phyloP scores from a whole-genome alignment of 495 filamentous ascomycete genomes.

The Mytilinidion resinicola region DNA sequence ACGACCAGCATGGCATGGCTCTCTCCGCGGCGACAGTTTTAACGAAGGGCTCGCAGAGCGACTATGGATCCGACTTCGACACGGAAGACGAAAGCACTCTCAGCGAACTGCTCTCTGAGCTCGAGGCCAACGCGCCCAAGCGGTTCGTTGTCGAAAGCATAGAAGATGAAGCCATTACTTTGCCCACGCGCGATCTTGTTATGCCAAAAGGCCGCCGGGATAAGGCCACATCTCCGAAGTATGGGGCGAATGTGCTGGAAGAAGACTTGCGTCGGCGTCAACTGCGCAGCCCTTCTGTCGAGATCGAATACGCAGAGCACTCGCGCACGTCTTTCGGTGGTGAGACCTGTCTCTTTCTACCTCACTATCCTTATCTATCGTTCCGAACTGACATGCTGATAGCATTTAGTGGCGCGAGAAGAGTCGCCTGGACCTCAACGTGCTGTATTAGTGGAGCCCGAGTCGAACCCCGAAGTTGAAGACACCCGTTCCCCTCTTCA shows the following conservation, averaged over 20 bases:
- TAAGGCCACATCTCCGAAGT: background rate
- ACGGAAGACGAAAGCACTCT: conserved; percentile 24
- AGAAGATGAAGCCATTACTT: conserved; percentile 17
- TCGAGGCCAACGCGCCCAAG: conserved; percentile 12
- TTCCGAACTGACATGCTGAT: conserved; percentile 31
- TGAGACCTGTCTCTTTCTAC: background rate
- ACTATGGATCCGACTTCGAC: conserved; percentile 40
- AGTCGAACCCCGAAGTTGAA: conserved; percentile 6
- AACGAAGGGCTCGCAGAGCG: conserved; percentile 19
- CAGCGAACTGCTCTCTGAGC: conserved; percentile 22
- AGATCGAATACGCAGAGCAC: conserved; percentile 21
- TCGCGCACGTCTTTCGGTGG: conserved; percentile 16
- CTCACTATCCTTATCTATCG: background rate
- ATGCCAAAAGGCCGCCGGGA: background rate
- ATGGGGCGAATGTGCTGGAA: background rate
- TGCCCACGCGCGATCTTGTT: background rate
- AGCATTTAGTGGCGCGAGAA: conserved; percentile 31
- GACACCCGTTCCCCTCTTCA: conserved; percentile 56
- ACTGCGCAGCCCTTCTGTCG: conserved; percentile 18
- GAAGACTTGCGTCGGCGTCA: conserved; percentile 4
- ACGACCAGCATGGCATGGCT: conserved; percentile 15
- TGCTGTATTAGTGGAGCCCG: background rate
- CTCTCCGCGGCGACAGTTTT: background rate
- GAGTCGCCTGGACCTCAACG: background rate
- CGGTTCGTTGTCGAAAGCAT: conserved; percentile 20